These are phyloP conservation scores for Nicotiana tomentosiformis DNA, from an alignment of 257 asterid genomes.

Conservation along the genomic window DNA sequence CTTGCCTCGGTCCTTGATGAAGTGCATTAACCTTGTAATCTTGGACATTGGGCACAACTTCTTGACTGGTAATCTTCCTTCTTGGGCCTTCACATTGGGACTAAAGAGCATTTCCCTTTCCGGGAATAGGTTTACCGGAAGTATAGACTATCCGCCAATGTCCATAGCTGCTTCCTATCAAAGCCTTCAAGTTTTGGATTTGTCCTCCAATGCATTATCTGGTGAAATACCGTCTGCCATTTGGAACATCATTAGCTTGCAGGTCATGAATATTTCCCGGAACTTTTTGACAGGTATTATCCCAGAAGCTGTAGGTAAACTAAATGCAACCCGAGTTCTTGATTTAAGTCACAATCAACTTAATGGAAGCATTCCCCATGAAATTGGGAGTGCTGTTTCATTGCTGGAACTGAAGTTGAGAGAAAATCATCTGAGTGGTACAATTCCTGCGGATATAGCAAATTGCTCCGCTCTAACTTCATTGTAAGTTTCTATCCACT, in stretches of 20 bases:
- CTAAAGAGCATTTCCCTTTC: conserved; percentile 44
- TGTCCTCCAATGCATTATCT: conserved; percentile 62
- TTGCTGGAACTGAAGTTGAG: conserved; percentile 55
- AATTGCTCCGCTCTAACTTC: conserved; percentile 55
- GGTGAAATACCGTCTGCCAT: conserved; percentile 52
- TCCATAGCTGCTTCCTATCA: conserved; percentile 30
- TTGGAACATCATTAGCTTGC: conserved; percentile 54
- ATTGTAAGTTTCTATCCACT: conserved; percentile 46
- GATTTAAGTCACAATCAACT: conserved; percentile 71
- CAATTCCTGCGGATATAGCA: conserved; percentile 42
- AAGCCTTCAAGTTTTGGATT: conserved; percentile 51
- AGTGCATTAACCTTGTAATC: conserved; percentile 45
- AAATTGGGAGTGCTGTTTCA: conserved; percentile 44
- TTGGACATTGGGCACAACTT: conserved; percentile 48
- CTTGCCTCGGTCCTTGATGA: conserved; percentile 54
- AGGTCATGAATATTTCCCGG: conserved; percentile 50
- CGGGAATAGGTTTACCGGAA: conserved; percentile 53
- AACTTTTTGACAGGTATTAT: conserved; percentile 50
- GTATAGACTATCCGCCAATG: conserved; percentile 21
- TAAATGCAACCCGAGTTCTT: conserved; percentile 35
- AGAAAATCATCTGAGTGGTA: conserved; percentile 44
- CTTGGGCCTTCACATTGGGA: conserved; percentile 52
- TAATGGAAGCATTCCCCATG: conserved; percentile 56
- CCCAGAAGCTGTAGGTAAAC: conserved; percentile 50
- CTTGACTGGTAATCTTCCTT: conserved; percentile 59